Evolutionary conservation across 2,329 filamentous ascomycete genomes (phyloP).

Genomic region (Scleromitrula shiraiana): DNA sequence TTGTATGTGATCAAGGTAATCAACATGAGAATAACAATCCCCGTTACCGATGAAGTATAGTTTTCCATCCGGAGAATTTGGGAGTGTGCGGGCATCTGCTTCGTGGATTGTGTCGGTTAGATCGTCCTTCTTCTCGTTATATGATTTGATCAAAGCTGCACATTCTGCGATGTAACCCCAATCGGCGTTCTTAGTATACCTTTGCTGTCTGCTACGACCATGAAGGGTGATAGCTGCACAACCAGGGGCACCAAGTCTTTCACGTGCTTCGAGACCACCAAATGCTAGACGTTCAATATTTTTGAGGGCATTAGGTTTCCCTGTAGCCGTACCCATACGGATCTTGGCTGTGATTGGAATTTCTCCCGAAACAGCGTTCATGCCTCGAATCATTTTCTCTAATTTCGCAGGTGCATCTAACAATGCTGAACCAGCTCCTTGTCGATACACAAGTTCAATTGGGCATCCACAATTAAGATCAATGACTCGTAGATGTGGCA

Average conservation of each 20-base stretch:
- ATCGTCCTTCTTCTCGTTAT: constrained; percentile 60
- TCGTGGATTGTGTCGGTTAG: constrained; percentile 71
- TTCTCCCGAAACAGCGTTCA: constrained; percentile 87
- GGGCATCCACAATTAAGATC: constrained; percentile 97
- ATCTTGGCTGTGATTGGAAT: constrained; percentile 94
- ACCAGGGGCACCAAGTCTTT: constrained; percentile 66
- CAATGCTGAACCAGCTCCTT: constrained; percentile 82
- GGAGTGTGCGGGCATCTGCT: constrained; percentile 64
- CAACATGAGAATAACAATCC: constrained; percentile 86
- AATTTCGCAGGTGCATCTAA: constrained; percentile 84
- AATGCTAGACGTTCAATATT: constrained; percentile 77
- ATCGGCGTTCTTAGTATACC: constrained; percentile 87
- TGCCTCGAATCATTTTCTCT: constrained; percentile 89
- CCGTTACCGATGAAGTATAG: constrained; percentile 95
- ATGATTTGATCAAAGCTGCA: constrained; percentile 70
- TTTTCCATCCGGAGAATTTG: constrained; percentile 56
- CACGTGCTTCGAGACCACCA: constrained; percentile 64
- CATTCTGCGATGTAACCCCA: constrained; percentile 93
- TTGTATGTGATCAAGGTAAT: constrained; percentile 73
- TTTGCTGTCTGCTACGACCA: constrained; percentile 85
- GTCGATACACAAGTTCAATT: constrained; percentile 85
- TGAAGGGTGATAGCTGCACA: constrained; percentile 95
- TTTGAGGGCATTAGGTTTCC: constrained; percentile 69
- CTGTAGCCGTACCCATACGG: constrained; percentile 79
- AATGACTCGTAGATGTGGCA: constrained; percentile 80